Evolutionary conservation across 2,329 filamentous ascomycete species (phyloP).

Genomic region (Diplodia intermedia): DNA sequence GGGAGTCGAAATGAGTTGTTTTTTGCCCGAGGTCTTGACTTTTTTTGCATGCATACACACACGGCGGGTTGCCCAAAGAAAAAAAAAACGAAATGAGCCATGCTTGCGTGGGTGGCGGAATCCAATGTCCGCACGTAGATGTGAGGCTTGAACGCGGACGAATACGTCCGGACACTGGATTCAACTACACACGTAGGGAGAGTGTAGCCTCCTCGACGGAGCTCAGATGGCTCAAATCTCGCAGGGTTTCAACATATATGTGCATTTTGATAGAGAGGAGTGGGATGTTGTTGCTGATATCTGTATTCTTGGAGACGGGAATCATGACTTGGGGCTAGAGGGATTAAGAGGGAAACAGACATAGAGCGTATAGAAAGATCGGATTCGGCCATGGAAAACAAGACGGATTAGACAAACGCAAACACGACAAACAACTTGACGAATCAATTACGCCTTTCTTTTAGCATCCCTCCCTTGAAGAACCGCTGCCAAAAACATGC

Average conservation of each 20-base stretch:
- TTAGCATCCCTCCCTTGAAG: neutral
- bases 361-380: slow-evolving; percentile 41
- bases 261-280: neutral
- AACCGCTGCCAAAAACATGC: too few species aligned
- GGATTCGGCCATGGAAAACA: neutral
- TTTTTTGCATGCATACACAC: too few species aligned
- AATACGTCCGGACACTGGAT: too few species aligned
- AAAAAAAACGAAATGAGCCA: too few species aligned
- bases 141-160: too few species aligned
- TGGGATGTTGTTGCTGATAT: slow-evolving; percentile 5
- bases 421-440: neutral
- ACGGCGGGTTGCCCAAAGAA: too few species aligned
- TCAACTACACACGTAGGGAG: too few species aligned
- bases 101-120: too few species aligned
- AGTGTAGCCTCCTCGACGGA: too few species aligned
- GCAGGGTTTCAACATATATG: neutral
- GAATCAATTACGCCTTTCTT: slow-evolving; percentile 25
- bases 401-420: neutral
- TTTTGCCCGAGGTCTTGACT: too few species aligned
- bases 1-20: neutral
- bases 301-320: neutral
- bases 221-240: neutral
- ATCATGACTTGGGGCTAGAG: neutral
- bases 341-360: slow-evolving; percentile 40
- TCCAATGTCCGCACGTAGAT: too few species aligned